phyloP scores from a whole-genome alignment of 306 rosid species.

The Pyrus betulifolia region DNA sequence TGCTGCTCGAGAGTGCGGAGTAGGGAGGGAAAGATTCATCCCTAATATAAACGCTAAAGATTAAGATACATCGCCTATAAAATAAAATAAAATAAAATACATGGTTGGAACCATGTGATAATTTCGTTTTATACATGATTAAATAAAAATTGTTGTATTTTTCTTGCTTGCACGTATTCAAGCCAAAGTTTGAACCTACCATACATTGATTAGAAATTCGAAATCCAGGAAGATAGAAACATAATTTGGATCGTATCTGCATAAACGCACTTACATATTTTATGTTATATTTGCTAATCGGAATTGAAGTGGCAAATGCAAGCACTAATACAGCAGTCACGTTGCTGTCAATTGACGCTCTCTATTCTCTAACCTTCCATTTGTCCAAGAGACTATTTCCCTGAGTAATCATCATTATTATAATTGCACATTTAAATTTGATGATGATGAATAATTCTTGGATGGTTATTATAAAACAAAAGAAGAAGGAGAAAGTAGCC shows the following conservation, averaged over 20 bases:
- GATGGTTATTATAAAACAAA: background rate
- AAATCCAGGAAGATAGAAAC: conserved; percentile 25
- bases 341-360: conserved; percentile 46
- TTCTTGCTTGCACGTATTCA: background rate
- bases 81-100: background rate
- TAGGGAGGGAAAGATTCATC: too few species aligned
- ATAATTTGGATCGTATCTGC: conserved; percentile 7
- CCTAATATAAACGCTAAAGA: too few species aligned
- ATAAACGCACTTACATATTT: background rate
- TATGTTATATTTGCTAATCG: background rate
- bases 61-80: too few species aligned
- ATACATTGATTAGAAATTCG: background rate
- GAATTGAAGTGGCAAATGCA: conserved; percentile 9
- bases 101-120: background rate
- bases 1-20: too few species aligned
- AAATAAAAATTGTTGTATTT: background rate
- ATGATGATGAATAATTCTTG: background rate
- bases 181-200: background rate
- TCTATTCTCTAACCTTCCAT: conserved; percentile 20
- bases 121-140: background rate
- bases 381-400: conserved; percentile 13
- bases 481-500: conserved; percentile 5
- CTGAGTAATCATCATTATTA: background rate
- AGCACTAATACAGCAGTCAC: conserved; percentile 36
- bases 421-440: too few species aligned